A percentile compares a stretch with the other conserved stretches of the same genome.
Conservation (phyloP, 805 yeast species). For the Candida dendrica region DNA sequence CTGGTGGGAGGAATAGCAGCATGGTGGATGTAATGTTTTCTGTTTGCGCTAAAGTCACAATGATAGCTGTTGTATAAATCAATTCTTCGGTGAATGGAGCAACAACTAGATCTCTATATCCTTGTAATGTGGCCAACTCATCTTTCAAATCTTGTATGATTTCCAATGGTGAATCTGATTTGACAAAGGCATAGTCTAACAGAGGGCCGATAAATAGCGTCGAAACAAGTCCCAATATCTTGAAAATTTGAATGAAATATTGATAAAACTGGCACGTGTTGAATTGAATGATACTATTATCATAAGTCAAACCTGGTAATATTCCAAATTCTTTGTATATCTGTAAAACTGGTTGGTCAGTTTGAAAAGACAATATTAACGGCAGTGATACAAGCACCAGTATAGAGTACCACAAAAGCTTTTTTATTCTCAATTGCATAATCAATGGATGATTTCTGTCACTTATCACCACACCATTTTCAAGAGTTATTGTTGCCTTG, state of each 20-base stretch:
- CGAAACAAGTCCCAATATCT: constrained; percentile 22
- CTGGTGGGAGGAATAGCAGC: constrained; percentile 41
- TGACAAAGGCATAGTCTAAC: constrained; percentile 24
- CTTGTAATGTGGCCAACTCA: constrained; percentile 26
- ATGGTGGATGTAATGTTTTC: constrained; percentile 7
- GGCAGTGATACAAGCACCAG: background rate
- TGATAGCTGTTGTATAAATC: constrained; percentile 48
- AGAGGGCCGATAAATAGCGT: constrained; percentile 45
- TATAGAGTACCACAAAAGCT: constrained; percentile 23
- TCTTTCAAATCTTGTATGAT: constrained; percentile 13
- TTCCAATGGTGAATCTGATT: constrained; percentile 7
- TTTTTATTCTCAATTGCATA: constrained; percentile 31
- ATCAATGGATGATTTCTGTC: constrained; percentile 37
- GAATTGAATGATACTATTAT: background rate
- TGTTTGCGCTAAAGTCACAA: constrained; percentile 24
- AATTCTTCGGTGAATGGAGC: constrained; percentile 81
- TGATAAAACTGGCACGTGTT: too few species aligned
- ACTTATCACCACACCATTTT: constrained; percentile 11
- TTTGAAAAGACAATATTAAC: background rate
- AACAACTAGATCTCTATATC: constrained; percentile 49
- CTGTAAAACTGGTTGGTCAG: background rate
- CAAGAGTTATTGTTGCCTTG: constrained; percentile 10
- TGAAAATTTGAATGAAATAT: background rate
- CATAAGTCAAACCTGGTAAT: constrained; percentile 4
- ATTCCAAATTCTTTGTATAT: background rate